Conservation (phyloP, 352 stramenopile genomes). For the Globisporangium alternatum region DNA sequence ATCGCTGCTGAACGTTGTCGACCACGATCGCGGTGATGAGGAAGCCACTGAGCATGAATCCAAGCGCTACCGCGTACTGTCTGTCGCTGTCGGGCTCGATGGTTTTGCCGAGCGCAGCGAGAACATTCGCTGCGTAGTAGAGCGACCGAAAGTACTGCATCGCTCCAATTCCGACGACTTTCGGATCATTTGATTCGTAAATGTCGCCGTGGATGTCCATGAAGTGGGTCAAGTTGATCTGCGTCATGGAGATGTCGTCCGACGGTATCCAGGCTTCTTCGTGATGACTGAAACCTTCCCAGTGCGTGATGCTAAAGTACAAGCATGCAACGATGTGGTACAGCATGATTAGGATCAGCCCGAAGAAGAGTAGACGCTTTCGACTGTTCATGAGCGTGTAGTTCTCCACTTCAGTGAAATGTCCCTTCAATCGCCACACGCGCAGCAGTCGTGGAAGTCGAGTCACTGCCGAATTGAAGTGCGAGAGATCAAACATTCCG, state of each 20-base stretch:
- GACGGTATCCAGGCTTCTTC: slow-evolving; percentile 46
- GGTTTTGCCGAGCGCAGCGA: slow-evolving; percentile 38
- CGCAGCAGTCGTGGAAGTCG: slow-evolving; percentile 35
- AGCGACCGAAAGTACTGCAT: slow-evolving; percentile 58
- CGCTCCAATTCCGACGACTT: slow-evolving; percentile 30
- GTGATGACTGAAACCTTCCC: slow-evolving; percentile 40
- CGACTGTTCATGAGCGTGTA: slow-evolving; percentile 39
- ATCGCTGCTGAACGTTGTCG: slow-evolving; percentile 65
- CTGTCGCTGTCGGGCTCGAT: slow-evolving; percentile 48
- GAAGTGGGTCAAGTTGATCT: slow-evolving; percentile 34
- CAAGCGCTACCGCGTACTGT: slow-evolving; percentile 44
- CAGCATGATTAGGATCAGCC: slow-evolving; percentile 38
- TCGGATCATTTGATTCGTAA: slow-evolving; percentile 18
- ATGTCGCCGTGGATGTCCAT: slow-evolving; percentile 23
- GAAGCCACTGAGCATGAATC: slow-evolving; percentile 69
- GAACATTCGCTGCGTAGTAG: slow-evolving; percentile 55
- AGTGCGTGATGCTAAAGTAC: slow-evolving; percentile 44
- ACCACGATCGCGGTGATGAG: slow-evolving; percentile 65
- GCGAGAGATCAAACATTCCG: slow-evolving; percentile 26
- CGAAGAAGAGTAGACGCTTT: slow-evolving; percentile 39
- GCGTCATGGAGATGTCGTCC: slow-evolving; percentile 35
- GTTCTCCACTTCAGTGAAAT: slow-evolving; percentile 34
- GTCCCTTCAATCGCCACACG: slow-evolving; percentile 34
- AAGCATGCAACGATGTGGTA: slow-evolving; percentile 55
- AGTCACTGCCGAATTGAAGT: slow-evolving; percentile 15